These are phyloP conservation scores for Ascochyta clinopodiicola DNA, from an alignment of 2,329 filamentous ascomycete species.

Conservation along the genomic window DNA sequence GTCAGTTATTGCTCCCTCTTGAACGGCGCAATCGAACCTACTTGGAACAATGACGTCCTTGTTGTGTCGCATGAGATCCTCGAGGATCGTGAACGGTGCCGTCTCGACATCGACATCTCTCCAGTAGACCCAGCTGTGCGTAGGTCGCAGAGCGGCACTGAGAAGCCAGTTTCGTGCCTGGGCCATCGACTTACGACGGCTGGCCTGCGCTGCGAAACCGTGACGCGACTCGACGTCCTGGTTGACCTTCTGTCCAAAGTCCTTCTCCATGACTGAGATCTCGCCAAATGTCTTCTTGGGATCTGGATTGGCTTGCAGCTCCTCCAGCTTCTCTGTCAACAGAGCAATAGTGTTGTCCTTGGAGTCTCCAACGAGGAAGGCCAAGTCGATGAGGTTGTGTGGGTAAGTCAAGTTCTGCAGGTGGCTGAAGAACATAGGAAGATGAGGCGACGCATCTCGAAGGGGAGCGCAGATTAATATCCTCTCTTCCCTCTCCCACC, in stretches of 20 bases:
- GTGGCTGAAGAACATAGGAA: constrained; percentile 99
- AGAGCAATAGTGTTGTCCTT: constrained; percentile 86
- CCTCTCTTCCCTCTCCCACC: constrained; percentile 95
- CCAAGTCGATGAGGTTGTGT: constrained; percentile 93
- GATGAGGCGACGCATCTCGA: constrained; percentile 87
- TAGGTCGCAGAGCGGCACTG: constrained; percentile 88
- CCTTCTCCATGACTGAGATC: constrained; percentile 97
- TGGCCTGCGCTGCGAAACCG: constrained; percentile 94
- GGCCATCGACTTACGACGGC: constrained; percentile 94
- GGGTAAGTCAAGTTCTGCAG: constrained; percentile 96
- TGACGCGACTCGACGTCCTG: constrained; percentile 98
- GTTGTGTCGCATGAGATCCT: constrained; percentile 98
- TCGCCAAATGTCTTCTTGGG: constrained; percentile 87
- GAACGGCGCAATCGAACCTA: constrained; percentile 59
- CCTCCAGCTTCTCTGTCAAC: constrained; percentile 75
- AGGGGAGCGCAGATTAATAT: constrained; percentile 94
- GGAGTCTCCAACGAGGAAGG: constrained; percentile 96
- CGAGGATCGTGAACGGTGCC: constrained; percentile 92
- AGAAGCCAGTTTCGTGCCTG: constrained; percentile 97
- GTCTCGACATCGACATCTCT: constrained; percentile 98
- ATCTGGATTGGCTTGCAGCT: constrained; percentile 80
- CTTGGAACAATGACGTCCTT: constrained; percentile 98
- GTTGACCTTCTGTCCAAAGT: constrained; percentile 97
- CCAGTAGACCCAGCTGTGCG: constrained; percentile 99
- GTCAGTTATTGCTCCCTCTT: constrained; percentile 23